A percentile compares a stretch with the other conserved stretches of the same genome.
phyloP scores from a whole-genome alignment of 345 rosid species.

The Gossypium longicalyx region DNA sequence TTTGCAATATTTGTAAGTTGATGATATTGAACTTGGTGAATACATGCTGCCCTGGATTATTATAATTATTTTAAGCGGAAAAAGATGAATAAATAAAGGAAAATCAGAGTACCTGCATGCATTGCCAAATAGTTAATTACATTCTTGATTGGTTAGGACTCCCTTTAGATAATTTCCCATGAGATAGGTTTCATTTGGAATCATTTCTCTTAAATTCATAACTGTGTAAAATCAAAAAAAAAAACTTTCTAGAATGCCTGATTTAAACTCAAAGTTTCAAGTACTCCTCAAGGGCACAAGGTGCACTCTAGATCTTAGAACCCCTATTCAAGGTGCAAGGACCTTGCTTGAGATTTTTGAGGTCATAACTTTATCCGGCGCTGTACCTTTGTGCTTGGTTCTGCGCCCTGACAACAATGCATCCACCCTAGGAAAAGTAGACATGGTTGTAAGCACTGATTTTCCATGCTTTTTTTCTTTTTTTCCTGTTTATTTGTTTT shows the following conservation, averaged over 20 bases:
- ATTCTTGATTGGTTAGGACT: not conserved
- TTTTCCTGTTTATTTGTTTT: not conserved
- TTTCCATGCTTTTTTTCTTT: not conserved
- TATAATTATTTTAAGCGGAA: not conserved
- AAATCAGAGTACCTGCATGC: not conserved
- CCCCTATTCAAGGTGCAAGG: not conserved
- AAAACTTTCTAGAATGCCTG: not conserved
- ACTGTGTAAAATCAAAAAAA: not conserved
- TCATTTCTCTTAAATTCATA: not conserved
- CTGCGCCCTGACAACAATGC: not conserved
- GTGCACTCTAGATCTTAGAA: not conserved
- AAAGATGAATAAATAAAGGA: not conserved
- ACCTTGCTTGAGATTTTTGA: not conserved
- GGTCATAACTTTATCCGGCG: not conserved
- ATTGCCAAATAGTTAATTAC: not conserved
- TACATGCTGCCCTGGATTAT: not conserved
- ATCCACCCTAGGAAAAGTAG: not conserved
- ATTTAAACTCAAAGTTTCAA: not conserved
- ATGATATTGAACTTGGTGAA: not conserved
- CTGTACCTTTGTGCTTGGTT: not conserved
- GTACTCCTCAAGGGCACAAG: not conserved
- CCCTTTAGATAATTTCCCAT: not conserved
- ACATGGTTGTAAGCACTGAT: not conserved
- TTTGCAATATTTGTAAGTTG: slow-evolving; percentile 81
- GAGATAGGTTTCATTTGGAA: not conserved